Evolutionary conservation across 2,329 filamentous ascomycete species (phyloP).

Genomic region (Fusarium zealandicum): DNA sequence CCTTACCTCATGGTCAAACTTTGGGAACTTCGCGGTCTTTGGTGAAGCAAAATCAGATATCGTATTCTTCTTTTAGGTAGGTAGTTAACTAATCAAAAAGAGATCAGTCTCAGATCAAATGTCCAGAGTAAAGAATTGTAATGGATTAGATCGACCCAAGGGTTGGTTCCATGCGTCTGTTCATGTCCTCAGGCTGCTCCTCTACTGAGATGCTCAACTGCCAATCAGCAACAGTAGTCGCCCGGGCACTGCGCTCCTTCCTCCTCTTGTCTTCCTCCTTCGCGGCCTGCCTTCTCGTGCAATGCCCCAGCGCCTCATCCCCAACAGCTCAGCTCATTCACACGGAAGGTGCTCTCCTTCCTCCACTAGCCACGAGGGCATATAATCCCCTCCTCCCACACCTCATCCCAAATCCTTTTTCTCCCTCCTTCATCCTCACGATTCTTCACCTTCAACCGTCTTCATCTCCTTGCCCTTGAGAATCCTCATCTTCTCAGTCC

Average conservation of each 20-base stretch:
- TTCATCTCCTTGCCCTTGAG: constrained; percentile 16
- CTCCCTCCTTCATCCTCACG: constrained; percentile 20
- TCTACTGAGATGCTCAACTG: background rate
- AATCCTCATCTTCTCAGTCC: constrained; percentile 21
- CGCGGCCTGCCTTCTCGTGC: background rate
- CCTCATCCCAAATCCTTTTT: constrained; percentile 9
- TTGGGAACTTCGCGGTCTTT: background rate
- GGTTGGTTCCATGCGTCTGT: background rate
- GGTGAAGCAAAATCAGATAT: background rate
- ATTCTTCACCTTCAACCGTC: background rate
- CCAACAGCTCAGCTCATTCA: constrained; percentile 20
- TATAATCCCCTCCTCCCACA: constrained; percentile 12
- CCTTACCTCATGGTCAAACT: background rate
- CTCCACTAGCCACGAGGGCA: constrained; percentile 3
- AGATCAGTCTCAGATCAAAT: too few species aligned
- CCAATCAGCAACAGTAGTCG: background rate
- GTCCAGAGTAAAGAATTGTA: too few species aligned
- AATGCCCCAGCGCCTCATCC: constrained; percentile 24
- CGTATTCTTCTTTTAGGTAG: too few species aligned
- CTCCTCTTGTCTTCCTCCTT: constrained; percentile 20
- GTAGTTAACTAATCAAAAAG: too few species aligned
- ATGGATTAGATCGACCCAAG: too few species aligned
- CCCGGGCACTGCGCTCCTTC: constrained; percentile 16
- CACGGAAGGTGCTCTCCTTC: constrained; percentile 33
- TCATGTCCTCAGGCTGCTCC: background rate